These are phyloP conservation scores for Apiospora malaysiana DNA, from an alignment of 2,329 filamentous ascomycete genomes.

Conservation along the genomic window DNA sequence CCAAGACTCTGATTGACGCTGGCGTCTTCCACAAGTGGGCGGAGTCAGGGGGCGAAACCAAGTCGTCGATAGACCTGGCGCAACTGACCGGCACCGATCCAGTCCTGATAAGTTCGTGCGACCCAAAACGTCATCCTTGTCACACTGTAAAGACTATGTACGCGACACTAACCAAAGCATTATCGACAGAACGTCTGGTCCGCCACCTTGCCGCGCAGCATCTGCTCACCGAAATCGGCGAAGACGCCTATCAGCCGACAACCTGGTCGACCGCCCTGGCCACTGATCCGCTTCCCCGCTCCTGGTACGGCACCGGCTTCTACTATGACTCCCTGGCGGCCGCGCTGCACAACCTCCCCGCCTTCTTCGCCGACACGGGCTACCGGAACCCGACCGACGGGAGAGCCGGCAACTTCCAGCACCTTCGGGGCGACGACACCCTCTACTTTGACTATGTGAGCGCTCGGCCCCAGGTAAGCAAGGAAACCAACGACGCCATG, in stretches of 20 bases:
- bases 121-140: background rate
- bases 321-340: conserved; percentile 26
- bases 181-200: conserved; percentile 25
- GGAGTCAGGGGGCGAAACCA: conserved; percentile 36
- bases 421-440: conserved; percentile 16
- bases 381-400: conserved; percentile 28
- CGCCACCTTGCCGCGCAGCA: conserved; percentile 29
- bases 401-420: conserved; percentile 28
- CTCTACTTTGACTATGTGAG: background rate
- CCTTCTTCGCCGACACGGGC: conserved; percentile 25
- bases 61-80: conserved; percentile 41
- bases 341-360: conserved; percentile 25
- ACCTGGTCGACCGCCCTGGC: conserved; percentile 26
- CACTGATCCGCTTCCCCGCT: conserved; percentile 23
- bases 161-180: background rate
- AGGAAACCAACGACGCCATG: conserved; percentile 22
- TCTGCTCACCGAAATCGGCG: conserved; percentile 27
- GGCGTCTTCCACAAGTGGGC: conserved; percentile 45
- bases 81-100: conserved; percentile 41
- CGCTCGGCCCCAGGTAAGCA: background rate
- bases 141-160: background rate
- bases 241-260: conserved; percentile 27
- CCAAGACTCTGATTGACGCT: conserved; percentile 45
- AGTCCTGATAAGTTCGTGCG: conserved; percentile 38
- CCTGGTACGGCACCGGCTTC: conserved; percentile 27